Conservation (phyloP, 208 protist genomes). For the Leptomonas pyrrhocoris region DNA sequence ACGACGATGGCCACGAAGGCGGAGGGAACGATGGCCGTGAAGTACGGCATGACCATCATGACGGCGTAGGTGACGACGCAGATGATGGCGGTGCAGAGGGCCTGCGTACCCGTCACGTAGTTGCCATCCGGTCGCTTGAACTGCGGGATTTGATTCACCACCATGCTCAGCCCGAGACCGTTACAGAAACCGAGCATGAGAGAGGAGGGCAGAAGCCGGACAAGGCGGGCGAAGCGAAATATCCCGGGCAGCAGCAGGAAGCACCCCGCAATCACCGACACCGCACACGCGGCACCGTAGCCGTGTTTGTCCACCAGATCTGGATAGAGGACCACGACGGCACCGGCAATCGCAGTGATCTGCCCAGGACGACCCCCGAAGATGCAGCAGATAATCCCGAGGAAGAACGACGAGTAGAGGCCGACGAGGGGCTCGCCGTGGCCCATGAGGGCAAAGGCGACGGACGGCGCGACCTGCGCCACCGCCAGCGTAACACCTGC, state of each 20-base stretch:
- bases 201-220: slow-evolving; percentile 51
- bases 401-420: slow-evolving; percentile 61
- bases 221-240: slow-evolving; percentile 48
- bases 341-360: slow-evolving; percentile 60
- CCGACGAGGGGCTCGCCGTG: slow-evolving; percentile 48
- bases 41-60: slow-evolving; percentile 68
- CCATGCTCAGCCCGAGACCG: slow-evolving; percentile 54
- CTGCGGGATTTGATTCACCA: slow-evolving; percentile 46
- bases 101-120: slow-evolving; percentile 40
- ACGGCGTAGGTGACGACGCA: slow-evolving; percentile 54
- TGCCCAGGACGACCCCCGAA: slow-evolving; percentile 59
- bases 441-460: slow-evolving; percentile 60
- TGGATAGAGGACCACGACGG: slow-evolving; percentile 61
- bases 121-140: slow-evolving; percentile 50
- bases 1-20: slow-evolving; percentile 53
- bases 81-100: slow-evolving; percentile 52
- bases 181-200: slow-evolving; percentile 70
- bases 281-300: slow-evolving; percentile 44
- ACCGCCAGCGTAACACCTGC: slow-evolving; percentile 55
- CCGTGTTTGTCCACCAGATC: slow-evolving; percentile 52
- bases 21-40: slow-evolving; percentile 51
- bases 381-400: slow-evolving; percentile 50
- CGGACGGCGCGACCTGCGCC: slow-evolving; percentile 52
- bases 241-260: slow-evolving; percentile 50
- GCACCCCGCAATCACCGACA: slow-evolving; percentile 49